These are phyloP conservation scores for Zymoseptoria brevis DNA, from an alignment of 2,329 filamentous ascomycete genomes.

Conservation along the genomic window DNA sequence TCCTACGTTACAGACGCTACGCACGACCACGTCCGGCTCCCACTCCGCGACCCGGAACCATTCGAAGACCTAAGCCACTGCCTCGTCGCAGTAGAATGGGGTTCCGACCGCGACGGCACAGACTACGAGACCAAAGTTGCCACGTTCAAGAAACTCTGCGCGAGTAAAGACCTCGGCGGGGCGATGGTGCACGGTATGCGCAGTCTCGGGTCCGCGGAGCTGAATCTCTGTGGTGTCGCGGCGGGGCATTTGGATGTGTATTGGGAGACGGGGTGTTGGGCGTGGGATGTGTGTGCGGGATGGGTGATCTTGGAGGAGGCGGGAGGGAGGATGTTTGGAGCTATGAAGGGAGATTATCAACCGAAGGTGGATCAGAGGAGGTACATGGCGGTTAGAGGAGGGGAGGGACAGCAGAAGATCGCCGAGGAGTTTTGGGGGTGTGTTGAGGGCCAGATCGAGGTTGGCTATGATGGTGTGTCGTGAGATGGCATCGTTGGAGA, in stretches of 20 bases:
- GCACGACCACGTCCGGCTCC: constrained; percentile 33
- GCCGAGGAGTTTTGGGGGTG: constrained; percentile 43
- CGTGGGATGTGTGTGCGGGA: constrained; percentile 77
- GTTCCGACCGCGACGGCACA: constrained; percentile 54
- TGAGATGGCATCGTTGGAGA: neutral
- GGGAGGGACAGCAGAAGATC: constrained; percentile 38
- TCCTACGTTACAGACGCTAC: constrained; percentile 42
- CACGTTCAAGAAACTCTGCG: constrained; percentile 52
- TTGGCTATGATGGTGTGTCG: constrained; percentile 27
- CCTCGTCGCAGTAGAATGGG: constrained; percentile 68
- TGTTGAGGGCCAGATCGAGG: constrained; percentile 39
- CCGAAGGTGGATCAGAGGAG: constrained; percentile 48
- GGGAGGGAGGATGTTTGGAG: constrained; percentile 63
- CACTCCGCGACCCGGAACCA: constrained; percentile 43
- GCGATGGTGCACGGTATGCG: constrained; percentile 69
- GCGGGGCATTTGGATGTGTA: constrained; percentile 64
- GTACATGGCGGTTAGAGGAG: constrained; percentile 44
- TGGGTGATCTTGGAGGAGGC: constrained; percentile 71
- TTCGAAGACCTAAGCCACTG: constrained; percentile 54
- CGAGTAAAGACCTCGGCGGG: constrained; percentile 53
- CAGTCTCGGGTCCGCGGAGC: constrained; percentile 62
- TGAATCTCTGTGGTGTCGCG: constrained; percentile 67
- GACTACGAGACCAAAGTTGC: constrained; percentile 64
- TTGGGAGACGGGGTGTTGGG: constrained; percentile 79
- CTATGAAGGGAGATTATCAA: constrained; percentile 65